phyloP scores from a whole-genome alignment of 805 yeast species.

The Zygosaccharomyces bailii region DNA sequence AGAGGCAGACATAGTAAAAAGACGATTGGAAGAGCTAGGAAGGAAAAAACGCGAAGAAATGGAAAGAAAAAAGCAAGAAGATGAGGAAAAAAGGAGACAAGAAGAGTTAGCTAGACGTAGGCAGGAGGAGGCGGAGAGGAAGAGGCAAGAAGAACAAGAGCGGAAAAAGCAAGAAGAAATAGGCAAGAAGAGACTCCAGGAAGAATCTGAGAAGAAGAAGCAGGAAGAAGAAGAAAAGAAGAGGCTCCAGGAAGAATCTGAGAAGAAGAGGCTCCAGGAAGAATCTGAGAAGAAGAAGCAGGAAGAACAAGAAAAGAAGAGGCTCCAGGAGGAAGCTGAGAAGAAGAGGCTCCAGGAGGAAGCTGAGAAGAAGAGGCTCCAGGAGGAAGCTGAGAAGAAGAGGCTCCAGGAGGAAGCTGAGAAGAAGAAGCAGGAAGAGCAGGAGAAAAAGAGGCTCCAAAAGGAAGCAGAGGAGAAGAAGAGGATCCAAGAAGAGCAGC shows the following conservation, averaged over 20 bases:
- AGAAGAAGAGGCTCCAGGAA: slow-evolving; percentile 6
- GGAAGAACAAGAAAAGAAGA: slow-evolving; percentile 1
- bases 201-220: slow-evolving; percentile 1
- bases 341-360: too few relatives aligned
- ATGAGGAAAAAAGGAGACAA: slow-evolving; percentile 7
- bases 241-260: slow-evolving; percentile 15
- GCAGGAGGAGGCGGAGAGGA: slow-evolving; percentile 2
- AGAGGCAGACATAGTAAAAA: slow-evolving; percentile 11
- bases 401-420: slow-evolving; percentile 9
- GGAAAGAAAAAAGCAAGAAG: slow-evolving; percentile 1
- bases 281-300: slow-evolving; percentile 11
- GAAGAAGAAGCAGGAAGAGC: slow-evolving; percentile 10
- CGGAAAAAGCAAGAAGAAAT: slow-evolving; percentile 5
- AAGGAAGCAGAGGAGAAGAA: slow-evolving; percentile 1
- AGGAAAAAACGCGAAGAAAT: slow-evolving; percentile 9
- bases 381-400: slow-evolving; percentile 11
- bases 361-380: slow-evolving; percentile 12
- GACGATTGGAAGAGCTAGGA: slow-evolving; percentile 2
- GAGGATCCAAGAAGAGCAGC: slow-evolving; percentile 5
- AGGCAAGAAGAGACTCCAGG: slow-evolving; percentile 1
- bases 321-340: slow-evolving; percentile 4
- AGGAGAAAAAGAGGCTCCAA: slow-evolving; percentile 4
- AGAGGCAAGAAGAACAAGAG: slow-evolving; percentile 11
- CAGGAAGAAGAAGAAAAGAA: slow-evolving; percentile 8
- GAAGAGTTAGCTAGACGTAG: neutral